Evolutionary conservation across 2,329 filamentous ascomycete species (phyloP).

Genomic region (Diaporthe sp.): DNA sequence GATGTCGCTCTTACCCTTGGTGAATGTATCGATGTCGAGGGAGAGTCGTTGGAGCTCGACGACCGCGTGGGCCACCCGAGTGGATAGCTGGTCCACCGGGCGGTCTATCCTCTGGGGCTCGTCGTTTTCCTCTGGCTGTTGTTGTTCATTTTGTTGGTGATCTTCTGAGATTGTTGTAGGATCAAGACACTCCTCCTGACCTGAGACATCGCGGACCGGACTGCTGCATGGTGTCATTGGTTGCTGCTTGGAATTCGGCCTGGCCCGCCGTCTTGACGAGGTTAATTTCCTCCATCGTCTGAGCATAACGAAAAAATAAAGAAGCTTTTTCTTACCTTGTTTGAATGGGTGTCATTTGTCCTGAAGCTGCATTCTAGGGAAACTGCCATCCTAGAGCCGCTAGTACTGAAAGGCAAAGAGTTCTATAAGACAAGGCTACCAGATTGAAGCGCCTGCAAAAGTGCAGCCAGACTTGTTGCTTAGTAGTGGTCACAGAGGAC

Average conservation of each 20-base stretch:
- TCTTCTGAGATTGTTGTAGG: neutral
- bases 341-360: neutral
- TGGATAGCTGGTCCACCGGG: neutral
- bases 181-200: neutral
- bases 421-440: neutral
- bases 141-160: neutral
- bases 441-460: neutral
- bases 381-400: neutral
- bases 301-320: neutral
- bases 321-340: conserved; percentile 2
- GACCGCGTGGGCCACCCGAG: neutral
- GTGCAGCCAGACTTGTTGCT: neutral
- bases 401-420: neutral
- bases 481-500: neutral
- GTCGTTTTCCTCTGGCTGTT: neutral
- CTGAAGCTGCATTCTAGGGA: neutral
- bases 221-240: neutral
- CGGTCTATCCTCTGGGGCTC: neutral
- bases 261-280: conserved; percentile 7
- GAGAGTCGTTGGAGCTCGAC: conserved; percentile 8
- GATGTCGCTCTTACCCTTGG: neutral
- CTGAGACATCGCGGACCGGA: neutral
- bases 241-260: conserved; percentile 19
- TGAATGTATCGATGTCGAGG: conserved; percentile 5
- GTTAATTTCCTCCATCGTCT: neutral